These are phyloP conservation scores for Colletotrichum euphorbiae DNA, from an alignment of 2,329 filamentous ascomycete species.

Conservation along the genomic window DNA sequence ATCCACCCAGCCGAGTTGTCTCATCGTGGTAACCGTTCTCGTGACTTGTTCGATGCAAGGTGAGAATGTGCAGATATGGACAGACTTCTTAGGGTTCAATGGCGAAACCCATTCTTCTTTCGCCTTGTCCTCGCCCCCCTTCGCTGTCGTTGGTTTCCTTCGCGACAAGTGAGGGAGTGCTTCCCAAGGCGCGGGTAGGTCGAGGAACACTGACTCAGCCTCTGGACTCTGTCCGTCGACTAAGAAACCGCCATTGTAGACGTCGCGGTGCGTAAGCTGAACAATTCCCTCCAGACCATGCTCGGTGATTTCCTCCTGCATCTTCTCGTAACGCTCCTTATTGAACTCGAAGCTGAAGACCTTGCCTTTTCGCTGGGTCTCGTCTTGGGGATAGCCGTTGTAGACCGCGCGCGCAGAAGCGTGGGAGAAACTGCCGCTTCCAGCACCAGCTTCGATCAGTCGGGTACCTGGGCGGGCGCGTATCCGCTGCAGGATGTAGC, in stretches of 20 bases:
- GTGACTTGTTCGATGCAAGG: constrained; percentile 98
- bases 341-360: constrained; percentile 90
- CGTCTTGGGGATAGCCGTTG: constrained; percentile 71
- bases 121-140: constrained; percentile 28
- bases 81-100: constrained; percentile 77
- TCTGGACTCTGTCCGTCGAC: constrained; percentile 69
- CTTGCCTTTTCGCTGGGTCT: constrained; percentile 66
- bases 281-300: constrained; percentile 76
- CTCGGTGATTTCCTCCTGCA: constrained; percentile 75
- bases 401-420: constrained; percentile 81
- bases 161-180: constrained; percentile 81
- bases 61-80: constrained; percentile 92
- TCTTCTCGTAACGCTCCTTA: constrained; percentile 75
- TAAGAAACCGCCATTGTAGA: constrained; percentile 80
- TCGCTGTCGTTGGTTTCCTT: constrained; percentile 48
- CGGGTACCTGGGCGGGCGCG: constrained; percentile 77
- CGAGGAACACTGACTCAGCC: constrained; percentile 81
- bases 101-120: constrained; percentile 65
- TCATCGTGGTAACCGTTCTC: constrained; percentile 83
- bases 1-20: constrained; percentile 86
- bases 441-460: constrained; percentile 84
- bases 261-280: constrained; percentile 80
- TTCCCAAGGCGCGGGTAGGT: constrained; percentile 84
- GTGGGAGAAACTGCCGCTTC: constrained; percentile 87
- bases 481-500: constrained; percentile 83